phyloP scores from a whole-genome alignment of 1,139 yeast species.

The Sugiyamaella grinbergsii region DNA sequence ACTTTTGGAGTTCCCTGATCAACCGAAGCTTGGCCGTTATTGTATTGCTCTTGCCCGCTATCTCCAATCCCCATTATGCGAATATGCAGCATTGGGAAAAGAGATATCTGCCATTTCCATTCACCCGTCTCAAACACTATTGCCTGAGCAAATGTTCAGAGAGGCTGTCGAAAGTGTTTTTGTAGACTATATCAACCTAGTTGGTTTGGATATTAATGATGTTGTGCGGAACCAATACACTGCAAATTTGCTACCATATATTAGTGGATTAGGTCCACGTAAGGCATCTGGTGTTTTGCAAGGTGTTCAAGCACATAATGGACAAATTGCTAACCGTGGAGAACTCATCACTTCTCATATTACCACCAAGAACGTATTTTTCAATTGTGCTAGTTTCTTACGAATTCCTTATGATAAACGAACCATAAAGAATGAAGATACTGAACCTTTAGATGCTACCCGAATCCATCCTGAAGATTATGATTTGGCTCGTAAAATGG shows the following conservation, averaged over 20 bases:
- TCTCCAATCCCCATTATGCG: conserved; percentile 86
- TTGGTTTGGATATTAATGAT: conserved; percentile 90
- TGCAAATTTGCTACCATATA: conserved; percentile 70
- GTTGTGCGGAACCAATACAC: conserved; percentile 76
- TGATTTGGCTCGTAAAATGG: conserved; percentile 93
- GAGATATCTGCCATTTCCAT: conserved; percentile 72
- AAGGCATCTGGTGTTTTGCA: conserved; percentile 86
- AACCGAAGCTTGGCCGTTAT: conserved; percentile 78
- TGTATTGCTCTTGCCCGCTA: conserved; percentile 89
- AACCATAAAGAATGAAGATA: conserved; percentile 56
- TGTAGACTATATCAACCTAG: conserved; percentile 88
- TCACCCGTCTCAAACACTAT: conserved; percentile 72
- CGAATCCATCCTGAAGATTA: conserved; percentile 98
- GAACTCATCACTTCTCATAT: conserved; percentile 81
- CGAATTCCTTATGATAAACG: conserved; percentile 68
- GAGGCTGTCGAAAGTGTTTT: conserved; percentile 77
- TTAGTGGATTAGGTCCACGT: conserved; percentile 94
- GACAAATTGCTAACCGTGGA: conserved; percentile 65
- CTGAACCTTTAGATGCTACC: conserved; percentile 88
- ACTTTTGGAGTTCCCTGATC: conserved; percentile 78
- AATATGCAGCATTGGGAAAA: conserved; percentile 77
- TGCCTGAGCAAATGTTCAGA: conserved; percentile 63
- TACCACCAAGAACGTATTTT: conserved; percentile 76
- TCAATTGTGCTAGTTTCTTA: conserved; percentile 90
- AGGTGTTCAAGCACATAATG: conserved; percentile 76